Evolutionary conservation across 345 rosid genomes (phyloP).

Genomic region (Eucalyptus guilfoylei): DNA sequence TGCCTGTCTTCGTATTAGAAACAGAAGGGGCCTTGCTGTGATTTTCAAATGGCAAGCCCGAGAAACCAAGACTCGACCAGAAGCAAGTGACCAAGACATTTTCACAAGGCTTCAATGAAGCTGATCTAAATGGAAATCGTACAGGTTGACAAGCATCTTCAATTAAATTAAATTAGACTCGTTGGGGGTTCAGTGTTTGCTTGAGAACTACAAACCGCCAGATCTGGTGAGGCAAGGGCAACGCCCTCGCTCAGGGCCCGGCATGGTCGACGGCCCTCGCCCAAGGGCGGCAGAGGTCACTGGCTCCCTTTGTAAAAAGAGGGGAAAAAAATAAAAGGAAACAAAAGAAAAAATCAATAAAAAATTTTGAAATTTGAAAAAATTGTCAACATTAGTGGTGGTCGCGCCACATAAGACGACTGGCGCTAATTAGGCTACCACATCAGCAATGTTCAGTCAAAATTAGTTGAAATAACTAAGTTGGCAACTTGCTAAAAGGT

Average conservation of each 20-base stretch:
- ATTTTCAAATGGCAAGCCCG: not conserved
- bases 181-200: not conserved
- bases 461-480: no score
- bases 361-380: no score
- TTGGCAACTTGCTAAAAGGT: no score
- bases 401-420: rapidly evolving
- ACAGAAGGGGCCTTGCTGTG: not conserved
- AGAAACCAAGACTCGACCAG: not conserved
- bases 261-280: no score
- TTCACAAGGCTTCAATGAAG: not conserved
- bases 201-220: not conserved
- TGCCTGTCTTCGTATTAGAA: not conserved
- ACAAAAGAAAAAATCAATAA: no score
- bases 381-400: rapidly evolving
- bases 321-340: no score
- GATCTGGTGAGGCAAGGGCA: no score
- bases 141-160: not conserved
- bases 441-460: no score
- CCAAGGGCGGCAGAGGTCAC: no score
- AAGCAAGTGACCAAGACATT: not conserved
- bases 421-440: no score
- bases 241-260: no score
- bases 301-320: no score
- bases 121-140: not conserved
- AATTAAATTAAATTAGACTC: not conserved